These are phyloP conservation scores for Phytopythium boreale DNA, from an alignment of 352 stramenopile genomes.

Conservation along the genomic window DNA sequence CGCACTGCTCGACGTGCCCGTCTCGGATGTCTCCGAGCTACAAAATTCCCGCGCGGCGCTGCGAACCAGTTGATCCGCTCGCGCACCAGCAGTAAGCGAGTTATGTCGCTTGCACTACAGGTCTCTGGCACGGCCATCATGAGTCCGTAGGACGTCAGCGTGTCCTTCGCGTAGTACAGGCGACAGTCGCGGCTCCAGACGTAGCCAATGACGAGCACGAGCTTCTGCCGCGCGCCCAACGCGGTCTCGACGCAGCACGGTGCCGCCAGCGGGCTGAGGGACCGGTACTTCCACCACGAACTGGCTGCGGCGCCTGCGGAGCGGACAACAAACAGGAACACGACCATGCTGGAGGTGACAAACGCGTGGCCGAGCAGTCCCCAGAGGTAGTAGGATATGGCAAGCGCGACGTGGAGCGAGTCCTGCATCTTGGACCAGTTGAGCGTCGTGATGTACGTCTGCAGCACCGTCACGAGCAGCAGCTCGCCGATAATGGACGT, in stretches of 20 bases:
- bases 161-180: not conserved
- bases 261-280: not conserved
- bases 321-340: conserved; percentile 17
- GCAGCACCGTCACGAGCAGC: conserved; percentile 13
- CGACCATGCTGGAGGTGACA: conserved; percentile 20
- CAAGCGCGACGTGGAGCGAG: conserved; percentile 9
- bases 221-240: conserved; percentile 15
- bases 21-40: not conserved
- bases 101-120: not conserved
- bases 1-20: not conserved
- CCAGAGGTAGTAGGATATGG: conserved; percentile 27
- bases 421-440: conserved; percentile 22
- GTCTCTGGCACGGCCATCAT: not conserved
- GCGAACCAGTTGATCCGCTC: not conserved
- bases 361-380: conserved; percentile 23
- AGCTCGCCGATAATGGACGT: conserved; percentile 23
- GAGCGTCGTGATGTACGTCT: conserved; percentile 23
- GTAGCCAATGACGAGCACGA: conserved; percentile 16
- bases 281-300: conserved; percentile 10
- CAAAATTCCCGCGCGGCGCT: too few species aligned
- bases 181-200: conserved; percentile 5
- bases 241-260: conserved; percentile 13
- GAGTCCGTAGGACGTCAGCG: not conserved
- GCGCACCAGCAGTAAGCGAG: not conserved
- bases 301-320: conserved; percentile 17